These are phyloP conservation scores for Backusella westeae DNA, from an alignment of 192 early-diverging fungal species.

Conservation along the genomic window DNA sequence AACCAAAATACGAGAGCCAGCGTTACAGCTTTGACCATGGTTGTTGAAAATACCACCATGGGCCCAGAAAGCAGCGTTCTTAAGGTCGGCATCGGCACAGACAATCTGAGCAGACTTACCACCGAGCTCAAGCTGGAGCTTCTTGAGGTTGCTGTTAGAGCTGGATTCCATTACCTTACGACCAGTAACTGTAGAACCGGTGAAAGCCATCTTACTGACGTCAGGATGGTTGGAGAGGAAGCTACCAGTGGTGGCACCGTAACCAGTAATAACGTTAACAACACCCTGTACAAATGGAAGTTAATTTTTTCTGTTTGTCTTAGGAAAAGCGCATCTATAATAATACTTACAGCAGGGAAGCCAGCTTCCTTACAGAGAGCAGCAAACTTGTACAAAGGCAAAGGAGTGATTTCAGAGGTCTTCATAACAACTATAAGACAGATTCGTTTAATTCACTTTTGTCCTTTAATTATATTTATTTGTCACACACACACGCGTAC, in stretches of 20 bases:
- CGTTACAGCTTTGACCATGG: slow-evolving; percentile 51
- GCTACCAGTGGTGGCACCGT: slow-evolving; percentile 55
- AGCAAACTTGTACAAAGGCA: slow-evolving; percentile 60
- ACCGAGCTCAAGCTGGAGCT: slow-evolving; percentile 20
- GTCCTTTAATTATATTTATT: neutral
- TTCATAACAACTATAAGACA: slow-evolving; percentile 62
- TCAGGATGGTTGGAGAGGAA: slow-evolving; percentile 50
- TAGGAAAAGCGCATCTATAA: no score
- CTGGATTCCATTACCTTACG: slow-evolving; percentile 6
- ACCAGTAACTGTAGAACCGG: slow-evolving; percentile 34
- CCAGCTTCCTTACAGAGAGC: slow-evolving; percentile 67
- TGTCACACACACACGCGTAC: neutral
- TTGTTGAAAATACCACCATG: slow-evolving; percentile 42
- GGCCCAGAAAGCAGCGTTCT: neutral
- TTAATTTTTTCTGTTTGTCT: neutral
- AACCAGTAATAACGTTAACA: slow-evolving; percentile 81
- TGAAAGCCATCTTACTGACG: slow-evolving; percentile 58
- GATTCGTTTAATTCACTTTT: neutral
- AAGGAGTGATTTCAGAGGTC: slow-evolving; percentile 68
- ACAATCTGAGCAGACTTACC: slow-evolving; percentile 21
- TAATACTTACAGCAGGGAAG: slow-evolving; percentile 54
- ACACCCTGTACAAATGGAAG: slow-evolving; percentile 50
- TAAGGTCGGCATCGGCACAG: slow-evolving; percentile 24
- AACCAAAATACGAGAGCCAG: slow-evolving; percentile 50
- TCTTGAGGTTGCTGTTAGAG: slow-evolving; percentile 20